These are phyloP conservation scores for Biscogniauxia sp. DNA, from an alignment of 2,329 filamentous ascomycete genomes.

Conservation along the genomic window DNA sequence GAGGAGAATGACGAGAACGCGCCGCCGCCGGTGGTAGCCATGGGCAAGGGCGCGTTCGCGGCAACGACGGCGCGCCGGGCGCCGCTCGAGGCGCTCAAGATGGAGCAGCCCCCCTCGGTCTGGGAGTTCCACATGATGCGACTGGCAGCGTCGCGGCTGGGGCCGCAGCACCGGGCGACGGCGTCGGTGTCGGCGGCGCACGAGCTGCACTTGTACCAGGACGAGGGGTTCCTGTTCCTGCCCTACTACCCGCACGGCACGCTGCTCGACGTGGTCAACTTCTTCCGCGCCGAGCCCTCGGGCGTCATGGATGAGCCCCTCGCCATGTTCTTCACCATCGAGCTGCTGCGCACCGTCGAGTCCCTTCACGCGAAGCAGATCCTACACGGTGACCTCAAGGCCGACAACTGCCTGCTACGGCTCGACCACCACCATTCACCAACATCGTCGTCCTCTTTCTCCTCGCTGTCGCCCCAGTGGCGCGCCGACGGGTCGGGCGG, in stretches of 20 bases:
- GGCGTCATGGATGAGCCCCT: conserved; percentile 85
- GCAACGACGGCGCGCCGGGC: conserved; percentile 48
- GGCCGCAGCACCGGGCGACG: conserved; percentile 65
- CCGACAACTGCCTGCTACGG: conserved; percentile 90
- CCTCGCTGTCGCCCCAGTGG: conserved; percentile 54
- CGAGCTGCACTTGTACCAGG: conserved; percentile 86
- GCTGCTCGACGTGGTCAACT: conserved; percentile 89
- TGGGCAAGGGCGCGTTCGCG: conserved; percentile 64
- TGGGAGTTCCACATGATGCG: conserved; percentile 99
- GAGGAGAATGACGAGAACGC: conserved; percentile 38
- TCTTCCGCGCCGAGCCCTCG: conserved; percentile 68
- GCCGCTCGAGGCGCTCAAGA: conserved; percentile 82
- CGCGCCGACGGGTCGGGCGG: conserved; percentile 69
- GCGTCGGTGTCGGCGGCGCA: conserved; percentile 80
- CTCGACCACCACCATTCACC: conserved; percentile 51
- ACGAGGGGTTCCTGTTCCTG: conserved; percentile 87
- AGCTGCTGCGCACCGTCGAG: conserved; percentile 87
- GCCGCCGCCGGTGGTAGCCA: conserved; percentile 37
- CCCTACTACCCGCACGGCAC: conserved; percentile 89
- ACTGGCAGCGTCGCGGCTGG: conserved; percentile 73
- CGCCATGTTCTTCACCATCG: conserved; percentile 93
- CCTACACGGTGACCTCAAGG: conserved; percentile 91
- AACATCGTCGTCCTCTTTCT: too few species aligned
- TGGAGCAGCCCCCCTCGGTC: conserved; percentile 81
- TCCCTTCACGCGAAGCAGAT: conserved; percentile 76